Evolutionary conservation across 2,329 filamentous ascomycete genomes (phyloP), one percentile per base, ranked within the genome.

Genomic region (Ceratocystis harringtonii): DNA sequence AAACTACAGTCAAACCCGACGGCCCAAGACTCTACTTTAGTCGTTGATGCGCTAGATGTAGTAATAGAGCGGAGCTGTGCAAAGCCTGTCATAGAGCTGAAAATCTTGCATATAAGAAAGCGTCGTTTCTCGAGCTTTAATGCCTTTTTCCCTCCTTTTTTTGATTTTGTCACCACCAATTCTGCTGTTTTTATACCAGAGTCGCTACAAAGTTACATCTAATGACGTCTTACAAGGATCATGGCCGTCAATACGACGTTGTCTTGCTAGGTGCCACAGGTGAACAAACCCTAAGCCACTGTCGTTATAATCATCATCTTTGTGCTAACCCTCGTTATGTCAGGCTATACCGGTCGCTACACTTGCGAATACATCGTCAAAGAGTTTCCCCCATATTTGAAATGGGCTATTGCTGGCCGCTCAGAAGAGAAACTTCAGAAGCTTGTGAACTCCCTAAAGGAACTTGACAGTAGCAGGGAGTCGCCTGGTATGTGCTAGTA

Each of bases 341-440:
- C 81, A 73, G 92, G 92, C 32, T 96, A 95, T 75, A 96, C 92
- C 0, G 92, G 92, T 48, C 86, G 84, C 69, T 80, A 88, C 70
- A 85, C 85, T 1, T 86, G 86, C 32, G 86, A 95, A 73, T 84
- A 94, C 74, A 87, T 96, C 71, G 80, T 84, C 63, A 80, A 80
- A 15, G 77, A 83, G 69, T 78, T 90, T 0, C 88, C 91, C 0
- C 89, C 87, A 19, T 83, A 90, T 72, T 74, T 95, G 68, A 90
- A 84, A 77, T 96, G 92, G 92, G 92, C 90, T 15, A 79, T 96
- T 65, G 89, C 90, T 58, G 92, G 92, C 36, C 87, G 92, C 30
- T 92, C 89, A n/a, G 77, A 80, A 61, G 77, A 79, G 61, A 96
- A 96, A 74, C 80, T 97, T 3, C 81, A 87, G 69, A 76, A 77